Base-by-base conservation (phyloP, 2,329 filamentous ascomycete genomes). In the Fusarium bulbicola region DNA sequence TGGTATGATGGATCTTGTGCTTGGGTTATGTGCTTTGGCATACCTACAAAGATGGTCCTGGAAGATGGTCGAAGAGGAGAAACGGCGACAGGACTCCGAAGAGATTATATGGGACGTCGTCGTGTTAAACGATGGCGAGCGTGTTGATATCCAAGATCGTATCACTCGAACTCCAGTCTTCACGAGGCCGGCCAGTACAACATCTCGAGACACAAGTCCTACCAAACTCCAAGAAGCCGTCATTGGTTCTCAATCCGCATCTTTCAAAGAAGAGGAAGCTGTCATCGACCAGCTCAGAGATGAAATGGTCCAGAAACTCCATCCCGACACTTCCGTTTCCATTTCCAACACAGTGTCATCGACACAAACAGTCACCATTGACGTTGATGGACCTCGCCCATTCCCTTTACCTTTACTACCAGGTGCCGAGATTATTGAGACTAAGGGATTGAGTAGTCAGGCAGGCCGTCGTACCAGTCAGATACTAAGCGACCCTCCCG, bases 41-140 rank as follows among this genome's bases (percentile, higher is more conserved):
- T 90, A 91, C 64, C 80, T 92, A 28, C 91, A 92, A 76, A 84
- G 85, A 59, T 86, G 85, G 77, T 91, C 88, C 67, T 85, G 84
- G 59, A 86, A 84, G 47, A 82, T 85, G 37, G 83, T 86, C 12
- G 85, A 87, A 26, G 85, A 87, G 53, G 87, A 90, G 72, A 80
- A 79, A 12, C 81, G 83, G 30, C 82, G 84, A 3, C 81, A 85
- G 13, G 82, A 82, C 16, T 83, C 84, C 24, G 88, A 91, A 63
- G 88, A 91, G 68, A 81, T 89, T 5, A 83, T 92, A 14, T 92
- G 91, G 90, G 91, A 92, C 75, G 87, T 92, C 7, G 89, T 92
- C 13, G 88, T 92, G 1, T 81, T 91, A 21, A 86, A 88, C 66
- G 85, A 90, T 74, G 88, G 88, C 14, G 84, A 86, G 50, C 85